These are phyloP conservation scores for Raphanus sativus DNA, from an alignment of 345 rosid genomes.

Conservation along the genomic window DNA sequence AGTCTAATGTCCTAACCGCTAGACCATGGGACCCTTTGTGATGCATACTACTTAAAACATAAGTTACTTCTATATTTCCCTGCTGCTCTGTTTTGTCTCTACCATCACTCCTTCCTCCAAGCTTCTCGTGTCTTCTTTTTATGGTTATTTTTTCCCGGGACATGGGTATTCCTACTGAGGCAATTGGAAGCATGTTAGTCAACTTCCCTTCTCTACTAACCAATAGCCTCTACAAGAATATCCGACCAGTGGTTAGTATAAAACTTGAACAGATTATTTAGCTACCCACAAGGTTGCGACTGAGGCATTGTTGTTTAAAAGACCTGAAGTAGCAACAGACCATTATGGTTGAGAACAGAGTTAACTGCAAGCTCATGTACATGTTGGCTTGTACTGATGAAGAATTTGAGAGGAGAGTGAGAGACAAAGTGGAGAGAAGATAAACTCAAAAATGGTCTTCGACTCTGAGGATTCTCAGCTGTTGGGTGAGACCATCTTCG, in stretches of 20 bases:
- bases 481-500: not conserved
- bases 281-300: constrained; percentile 66
- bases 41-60: no score
- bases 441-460: constrained; percentile 55
- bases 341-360: constrained; percentile 64
- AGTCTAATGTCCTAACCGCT: not conserved
- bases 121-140: constrained; percentile 22
- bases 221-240: constrained; percentile 78
- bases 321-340: constrained; percentile 34
- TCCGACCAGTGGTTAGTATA: constrained; percentile 76
- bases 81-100: not conserved
- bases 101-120: constrained; percentile 31
- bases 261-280: constrained; percentile 60
- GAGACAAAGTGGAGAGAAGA: constrained; percentile 58
- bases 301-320: not conserved
- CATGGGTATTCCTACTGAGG: constrained; percentile 73
- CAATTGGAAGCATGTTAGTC: constrained; percentile 83
- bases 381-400: constrained; percentile 75
- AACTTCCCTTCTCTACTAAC: constrained; percentile 81
- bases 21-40: not conserved
- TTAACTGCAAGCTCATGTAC: constrained; percentile 72
- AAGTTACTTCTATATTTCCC: no score
- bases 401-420: constrained; percentile 59
- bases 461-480: constrained; percentile 17
- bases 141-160: constrained; percentile 81